Evolutionary conservation across 2,329 filamentous ascomycete species (phyloP).

Genomic region (Colletotrichum truncatum): DNA sequence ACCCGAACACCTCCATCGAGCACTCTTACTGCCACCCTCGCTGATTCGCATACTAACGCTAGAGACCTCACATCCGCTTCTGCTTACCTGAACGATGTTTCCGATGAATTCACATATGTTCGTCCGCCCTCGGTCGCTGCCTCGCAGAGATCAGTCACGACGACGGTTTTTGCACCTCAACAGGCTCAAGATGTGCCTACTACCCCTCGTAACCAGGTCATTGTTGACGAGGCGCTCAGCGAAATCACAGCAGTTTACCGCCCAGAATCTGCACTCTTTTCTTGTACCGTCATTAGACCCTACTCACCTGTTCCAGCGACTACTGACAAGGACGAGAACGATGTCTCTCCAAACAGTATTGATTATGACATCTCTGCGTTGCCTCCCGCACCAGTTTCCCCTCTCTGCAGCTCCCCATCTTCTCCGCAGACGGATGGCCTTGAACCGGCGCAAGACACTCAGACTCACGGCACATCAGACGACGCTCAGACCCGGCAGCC

Average conservation of each 20-base stretch:
- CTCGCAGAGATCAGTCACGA: background rate
- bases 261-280: constrained; percentile 3
- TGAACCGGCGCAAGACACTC: background rate
- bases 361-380: background rate
- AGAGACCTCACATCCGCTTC: background rate
- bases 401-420: constrained; percentile 2
- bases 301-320: background rate
- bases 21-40: background rate
- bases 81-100: background rate
- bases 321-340: background rate
- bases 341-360: background rate
- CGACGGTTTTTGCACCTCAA: background rate
- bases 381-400: background rate
- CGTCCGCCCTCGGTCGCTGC: background rate
- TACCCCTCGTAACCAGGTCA: background rate
- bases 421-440: constrained; percentile 15
- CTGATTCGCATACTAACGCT: background rate
- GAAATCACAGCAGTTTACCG: background rate
- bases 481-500: constrained; percentile 18
- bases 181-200: background rate
- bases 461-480: constrained; percentile 10
- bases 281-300: background rate
- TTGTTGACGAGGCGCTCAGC: background rate
- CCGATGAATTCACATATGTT: background rate
- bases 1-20: background rate